Base-by-base conservation (phyloP, 2,329 filamentous ascomycete species). In the Graphilbum ipis-grandicollis region DNA sequence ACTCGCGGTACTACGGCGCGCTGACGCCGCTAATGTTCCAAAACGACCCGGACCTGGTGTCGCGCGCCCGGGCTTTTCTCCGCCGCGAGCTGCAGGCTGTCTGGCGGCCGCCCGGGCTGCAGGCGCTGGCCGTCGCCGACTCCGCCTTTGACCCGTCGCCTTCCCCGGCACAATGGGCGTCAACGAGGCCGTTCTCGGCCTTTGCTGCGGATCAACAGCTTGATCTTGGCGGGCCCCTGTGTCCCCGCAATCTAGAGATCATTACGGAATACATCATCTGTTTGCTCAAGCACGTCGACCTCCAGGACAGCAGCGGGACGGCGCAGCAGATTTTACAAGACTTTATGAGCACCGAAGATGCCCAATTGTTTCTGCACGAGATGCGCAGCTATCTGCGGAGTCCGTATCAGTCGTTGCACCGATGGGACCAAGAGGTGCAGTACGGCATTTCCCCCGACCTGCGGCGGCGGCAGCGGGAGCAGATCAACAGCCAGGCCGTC, bases 21-120 rank as follows among this genome's bases (percentile, higher is more conserved):
- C 60, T 93, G 22, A 79, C 76, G 0, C 79, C 83, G 0, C 55
- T 65, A 4, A 54, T 71, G 9, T 78, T 94, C 50, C 61, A 65
- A 40, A 56, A 55, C 2, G 78, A 83, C 18, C 55, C 70, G 0
- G 68, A 75, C 18, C 66, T 93, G 0, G 67, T 84, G 15, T 79
- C 78, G 0, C 76, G 81, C 26, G 85, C 86, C 2, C 68, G 81
- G 7, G 75, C 71, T 42, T 96, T 83, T 70, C 71, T 93, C 35
- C 71, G 85, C 1, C 71, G 88, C 31, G 88, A 96, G 51, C 60
- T 94, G 4, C 74, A 75, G 38, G 82, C 93, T 15, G 93, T 94
- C 47, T 66, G 69, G 14, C 14, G 26, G 6, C 26, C 26, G 5
- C 5, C 5, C 6, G 6, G 5, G 12, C 21, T 40, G 9, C 19